Evolutionary conservation across 176 grass and related monocot genomes (phyloP).

Genomic region (Otatea glauca): DNA sequence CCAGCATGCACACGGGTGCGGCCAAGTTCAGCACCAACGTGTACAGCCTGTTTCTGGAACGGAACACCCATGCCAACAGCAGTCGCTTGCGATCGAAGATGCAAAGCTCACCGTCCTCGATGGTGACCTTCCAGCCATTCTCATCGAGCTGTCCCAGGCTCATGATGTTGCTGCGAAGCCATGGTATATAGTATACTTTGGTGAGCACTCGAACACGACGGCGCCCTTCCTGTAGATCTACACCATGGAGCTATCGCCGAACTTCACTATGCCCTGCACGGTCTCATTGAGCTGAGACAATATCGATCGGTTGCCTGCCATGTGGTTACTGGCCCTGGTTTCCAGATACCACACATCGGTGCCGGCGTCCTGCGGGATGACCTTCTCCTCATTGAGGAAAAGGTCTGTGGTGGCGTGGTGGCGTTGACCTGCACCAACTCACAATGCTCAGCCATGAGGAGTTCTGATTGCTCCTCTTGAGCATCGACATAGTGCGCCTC

Average conservation of each 20-base stretch:
- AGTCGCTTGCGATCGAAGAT: not conserved
- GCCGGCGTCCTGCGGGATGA: not conserved
- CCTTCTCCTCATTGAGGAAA: not conserved
- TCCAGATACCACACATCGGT: not conserved
- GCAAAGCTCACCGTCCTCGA: too few species aligned
- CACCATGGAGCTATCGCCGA: too few species aligned
- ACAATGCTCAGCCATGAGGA: too few species aligned
- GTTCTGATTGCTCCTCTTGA: too few species aligned
- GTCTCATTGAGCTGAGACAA: not conserved
- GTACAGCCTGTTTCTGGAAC: too few species aligned
- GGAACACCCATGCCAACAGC: too few species aligned
- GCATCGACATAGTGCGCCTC: rapidly evolving
- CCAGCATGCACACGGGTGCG: too few species aligned
- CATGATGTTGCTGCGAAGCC: not conserved
- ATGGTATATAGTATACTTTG: not conserved
- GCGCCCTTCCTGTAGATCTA: not conserved
- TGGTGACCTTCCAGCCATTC: too few species aligned
- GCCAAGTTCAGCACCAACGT: too few species aligned
- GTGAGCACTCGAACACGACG: not conserved
- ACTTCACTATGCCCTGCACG: not conserved
- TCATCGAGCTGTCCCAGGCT: too few species aligned
- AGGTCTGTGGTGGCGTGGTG: not conserved
- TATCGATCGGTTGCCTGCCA: not conserved
- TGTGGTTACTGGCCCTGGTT: too few species aligned
- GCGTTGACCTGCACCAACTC: too few species aligned